Evolutionary conservation across 352 stramenopile genomes (phyloP).

Genomic region (Phytophthora pinifolia): DNA sequence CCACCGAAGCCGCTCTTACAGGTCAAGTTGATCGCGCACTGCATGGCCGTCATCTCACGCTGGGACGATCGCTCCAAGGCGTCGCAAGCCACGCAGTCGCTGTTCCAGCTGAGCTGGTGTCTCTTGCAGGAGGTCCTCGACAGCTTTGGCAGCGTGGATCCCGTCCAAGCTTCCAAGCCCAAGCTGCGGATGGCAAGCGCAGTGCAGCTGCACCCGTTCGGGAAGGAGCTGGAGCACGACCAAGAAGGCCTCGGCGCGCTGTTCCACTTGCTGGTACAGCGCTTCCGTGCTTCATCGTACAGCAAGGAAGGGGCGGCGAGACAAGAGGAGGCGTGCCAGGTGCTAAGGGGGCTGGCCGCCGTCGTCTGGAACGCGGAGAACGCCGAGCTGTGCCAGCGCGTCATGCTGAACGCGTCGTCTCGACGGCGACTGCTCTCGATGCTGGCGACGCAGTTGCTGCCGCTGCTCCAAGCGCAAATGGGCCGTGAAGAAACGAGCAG

Average conservation of each 20-base stretch:
- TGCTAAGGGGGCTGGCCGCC: conserved; percentile 46
- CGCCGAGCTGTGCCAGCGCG: conserved; percentile 46
- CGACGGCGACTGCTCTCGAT: conserved; percentile 40
- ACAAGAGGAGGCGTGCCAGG: conserved; percentile 43
- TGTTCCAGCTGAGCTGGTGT: conserved; percentile 72
- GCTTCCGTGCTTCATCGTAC: conserved; percentile 39
- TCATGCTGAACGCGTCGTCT: conserved; percentile 39
- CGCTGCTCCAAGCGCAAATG: conserved; percentile 44
- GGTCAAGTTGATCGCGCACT: conserved; percentile 59
- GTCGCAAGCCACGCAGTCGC: conserved; percentile 16
- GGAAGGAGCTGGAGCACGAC: conserved; percentile 53
- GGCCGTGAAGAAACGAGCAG: conserved; percentile 33
- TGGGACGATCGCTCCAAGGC: conserved; percentile 30
- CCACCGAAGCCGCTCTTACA: conserved; percentile 31
- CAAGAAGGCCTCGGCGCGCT: conserved; percentile 47
- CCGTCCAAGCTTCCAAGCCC: conserved; percentile 11
- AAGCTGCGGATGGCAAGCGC: conserved; percentile 40
- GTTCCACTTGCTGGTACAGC: conserved; percentile 51
- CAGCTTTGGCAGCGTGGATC: conserved; percentile 31
- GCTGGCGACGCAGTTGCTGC: conserved; percentile 51
- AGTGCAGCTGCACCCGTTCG: conserved; percentile 43
- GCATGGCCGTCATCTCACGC: conserved; percentile 46
- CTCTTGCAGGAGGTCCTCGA: conserved; percentile 61
- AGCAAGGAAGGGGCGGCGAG: conserved; percentile 22
- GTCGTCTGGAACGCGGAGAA: conserved; percentile 61